phyloP scores from a whole-genome alignment of 768 basidiomycete species.

The Candolleomyces eurysporus region DNA sequence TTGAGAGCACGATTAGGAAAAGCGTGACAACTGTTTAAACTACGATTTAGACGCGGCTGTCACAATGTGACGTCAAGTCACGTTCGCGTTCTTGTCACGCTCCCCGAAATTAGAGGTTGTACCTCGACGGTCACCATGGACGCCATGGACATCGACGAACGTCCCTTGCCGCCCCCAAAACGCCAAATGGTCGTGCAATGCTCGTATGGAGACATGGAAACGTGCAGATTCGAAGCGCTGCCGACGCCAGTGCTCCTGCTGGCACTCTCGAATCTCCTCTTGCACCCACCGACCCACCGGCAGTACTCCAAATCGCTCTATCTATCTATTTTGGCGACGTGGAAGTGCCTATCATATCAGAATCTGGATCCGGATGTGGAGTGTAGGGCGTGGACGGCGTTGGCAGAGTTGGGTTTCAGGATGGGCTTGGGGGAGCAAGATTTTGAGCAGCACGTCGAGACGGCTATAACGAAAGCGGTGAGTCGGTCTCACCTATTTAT shows the following conservation, averaged over 20 bases:
- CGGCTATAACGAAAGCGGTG: conserved; percentile 68
- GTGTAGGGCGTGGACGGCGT: conserved; percentile 66
- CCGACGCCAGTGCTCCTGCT: conserved; percentile 51
- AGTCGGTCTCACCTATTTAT: conserved; percentile 24
- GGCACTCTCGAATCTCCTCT: conserved; percentile 56
- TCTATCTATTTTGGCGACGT: conserved; percentile 54
- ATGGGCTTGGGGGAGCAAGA: conserved; percentile 50
- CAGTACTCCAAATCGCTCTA: conserved; percentile 53
- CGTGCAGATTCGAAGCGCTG: conserved; percentile 16
- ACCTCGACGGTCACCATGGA: background rate
- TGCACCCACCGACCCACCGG: conserved; percentile 63
- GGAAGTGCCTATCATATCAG: conserved; percentile 49
- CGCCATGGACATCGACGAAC: background rate
- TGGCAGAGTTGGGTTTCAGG: conserved; percentile 68
- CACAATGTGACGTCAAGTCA: too few species aligned
- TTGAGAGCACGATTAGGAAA: too few species aligned
- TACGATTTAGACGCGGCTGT: too few species aligned
- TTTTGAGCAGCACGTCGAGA: conserved; percentile 62
- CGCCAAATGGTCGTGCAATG: background rate
- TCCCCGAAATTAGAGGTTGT: too few species aligned
- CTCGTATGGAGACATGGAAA: background rate
- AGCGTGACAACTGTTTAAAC: too few species aligned
- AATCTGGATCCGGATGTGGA: conserved; percentile 58
- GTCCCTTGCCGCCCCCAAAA: background rate
- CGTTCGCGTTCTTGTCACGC: too few species aligned